Base-by-base conservation (phyloP, 176 grass and related monocot genomes). In the Bromus sterilis region DNA sequence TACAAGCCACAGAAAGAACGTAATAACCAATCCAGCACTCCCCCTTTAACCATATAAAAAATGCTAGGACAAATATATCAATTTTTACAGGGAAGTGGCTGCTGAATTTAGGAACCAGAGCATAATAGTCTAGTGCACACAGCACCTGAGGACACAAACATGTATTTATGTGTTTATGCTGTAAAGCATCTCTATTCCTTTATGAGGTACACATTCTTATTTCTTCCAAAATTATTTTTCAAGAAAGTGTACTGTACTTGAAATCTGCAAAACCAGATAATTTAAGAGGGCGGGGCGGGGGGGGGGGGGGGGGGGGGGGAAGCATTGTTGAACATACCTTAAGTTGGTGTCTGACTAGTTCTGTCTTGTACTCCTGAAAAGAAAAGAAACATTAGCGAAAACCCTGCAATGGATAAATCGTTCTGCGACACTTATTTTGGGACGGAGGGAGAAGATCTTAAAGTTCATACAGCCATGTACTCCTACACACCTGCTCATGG, bases 321-420 rank as follows among this genome's bases (percentile, higher is more conserved):
- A 15, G 20, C 36, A 84, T 55, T 62, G 76, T 20, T 31, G 40
- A 81, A 77, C 74, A 39, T 85, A 98, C 95, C 95, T 86, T 82
- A 84, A 99, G 84, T 40, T 91, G 93, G 61, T 58, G 83, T 89
- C 60, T 66, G 25, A 87, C 26, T 61, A 79, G 82, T 95, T 88
- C 86, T 55, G 82, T 61, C 88, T 90, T 95, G 39, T 87, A 31
- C 82, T 93, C 91, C 96, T 99, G 77, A 86, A 92, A 82, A 77
- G 30, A 79, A 78, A 60, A 16, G 33, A 79, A 53, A 37, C 44
- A 11, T 55, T 31, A 48, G 66, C 5, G 58, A 86, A 75, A 32
- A 56, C 49, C 69, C 69, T 73, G n/a, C 43, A 78, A 75, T 8
- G 77, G 42, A 85, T 18, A 49, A 26, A 71, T 75, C n/a, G 14